Conservation (phyloP, 163 green algal genomes). For the Chlorella variabilis region DNA sequence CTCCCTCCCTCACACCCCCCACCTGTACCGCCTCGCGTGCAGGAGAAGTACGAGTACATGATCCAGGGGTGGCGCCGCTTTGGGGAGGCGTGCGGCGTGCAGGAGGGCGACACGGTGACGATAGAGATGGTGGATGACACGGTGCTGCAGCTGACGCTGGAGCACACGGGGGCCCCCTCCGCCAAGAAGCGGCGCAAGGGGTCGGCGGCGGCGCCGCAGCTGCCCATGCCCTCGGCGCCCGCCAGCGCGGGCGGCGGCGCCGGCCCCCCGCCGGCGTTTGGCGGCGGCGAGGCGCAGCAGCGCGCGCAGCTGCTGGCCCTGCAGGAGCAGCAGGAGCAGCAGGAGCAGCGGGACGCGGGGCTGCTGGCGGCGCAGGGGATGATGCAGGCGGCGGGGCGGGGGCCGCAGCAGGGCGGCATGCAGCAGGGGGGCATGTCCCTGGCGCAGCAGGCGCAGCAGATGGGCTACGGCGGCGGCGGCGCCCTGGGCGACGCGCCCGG, state of each 20-base stretch:
- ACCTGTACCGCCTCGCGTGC: not conserved
- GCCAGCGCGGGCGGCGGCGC: not conserved
- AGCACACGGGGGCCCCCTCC: not conserved
- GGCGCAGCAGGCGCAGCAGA: conserved; percentile 12
- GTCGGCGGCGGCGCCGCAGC: not conserved
- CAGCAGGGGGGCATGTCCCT: not conserved
- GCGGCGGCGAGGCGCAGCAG: not conserved
- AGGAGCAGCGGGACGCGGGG: not conserved
- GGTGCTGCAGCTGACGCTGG: conserved; percentile 33
- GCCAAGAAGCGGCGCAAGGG: conserved; percentile 1
- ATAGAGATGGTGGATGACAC: conserved; percentile 45
- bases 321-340: not conserved
- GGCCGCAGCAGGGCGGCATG: not conserved
- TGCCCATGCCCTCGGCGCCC: not conserved
- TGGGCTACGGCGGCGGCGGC: not conserved
- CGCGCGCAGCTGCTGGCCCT: not conserved
- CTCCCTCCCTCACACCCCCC: too few relatives aligned
- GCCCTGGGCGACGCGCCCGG: not conserved
- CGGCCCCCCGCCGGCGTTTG: not conserved
- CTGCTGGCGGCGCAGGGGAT: not conserved
- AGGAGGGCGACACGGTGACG: conserved; percentile 47
- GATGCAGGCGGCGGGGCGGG: not conserved
- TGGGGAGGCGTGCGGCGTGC: conserved; percentile 32
- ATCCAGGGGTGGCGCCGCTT: conserved; percentile 54
- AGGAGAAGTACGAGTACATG: conserved; percentile 65